Evolutionary conservation across 441 rosid genomes (phyloP), one percentile per base, ranked within the genome.

Genomic region (Euphorbia schlechtendalii): DNA sequence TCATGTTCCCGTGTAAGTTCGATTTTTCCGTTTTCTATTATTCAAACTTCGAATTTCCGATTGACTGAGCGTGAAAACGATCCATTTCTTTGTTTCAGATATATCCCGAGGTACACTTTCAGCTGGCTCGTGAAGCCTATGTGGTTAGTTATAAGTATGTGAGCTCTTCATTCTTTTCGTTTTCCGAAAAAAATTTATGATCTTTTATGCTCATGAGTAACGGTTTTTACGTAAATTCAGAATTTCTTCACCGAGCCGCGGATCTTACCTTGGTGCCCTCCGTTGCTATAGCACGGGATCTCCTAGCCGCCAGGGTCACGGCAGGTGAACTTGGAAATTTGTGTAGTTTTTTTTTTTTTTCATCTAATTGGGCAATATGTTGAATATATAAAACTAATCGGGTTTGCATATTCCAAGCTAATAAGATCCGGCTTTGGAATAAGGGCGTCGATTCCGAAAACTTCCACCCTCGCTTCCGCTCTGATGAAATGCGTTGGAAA

Each of bases 251-350:
- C 67, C 81, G 90, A 74, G 97, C 97, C 36, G 97, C 99, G 69
- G 99, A 93, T 78, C 96, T 93, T 53, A 93, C 97, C 1, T 71
- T 93, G 77, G 98, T 93, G 68, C 97, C 98, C 41, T 93, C 98
- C 1, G 92, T 81, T 74, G 96, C 98, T 67, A 84, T 93, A 28
- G 96, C 76, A 3, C 84, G 72, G 81, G 98, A 93, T 80, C 95
- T 93, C 52, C 69, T 77, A 75, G 92, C 81, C 48, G 90, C 92
- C 68, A 80, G 82, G 69, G 98, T 88, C 67, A 84, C 98, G 41
- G 85, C 96, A 83, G 98, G 98, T 90, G 68, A 74, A 74, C 68
- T 38, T 14, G 13, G 40, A 36, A 36, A 36, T 21, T 17, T 49
- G 0, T 54, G 21, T 59, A 11, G 34, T 25, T 51, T 17, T 2